These are phyloP conservation scores for Vitis hybrid DNA, from an alignment of 177 flowering plant species.

Conservation along the genomic window DNA sequence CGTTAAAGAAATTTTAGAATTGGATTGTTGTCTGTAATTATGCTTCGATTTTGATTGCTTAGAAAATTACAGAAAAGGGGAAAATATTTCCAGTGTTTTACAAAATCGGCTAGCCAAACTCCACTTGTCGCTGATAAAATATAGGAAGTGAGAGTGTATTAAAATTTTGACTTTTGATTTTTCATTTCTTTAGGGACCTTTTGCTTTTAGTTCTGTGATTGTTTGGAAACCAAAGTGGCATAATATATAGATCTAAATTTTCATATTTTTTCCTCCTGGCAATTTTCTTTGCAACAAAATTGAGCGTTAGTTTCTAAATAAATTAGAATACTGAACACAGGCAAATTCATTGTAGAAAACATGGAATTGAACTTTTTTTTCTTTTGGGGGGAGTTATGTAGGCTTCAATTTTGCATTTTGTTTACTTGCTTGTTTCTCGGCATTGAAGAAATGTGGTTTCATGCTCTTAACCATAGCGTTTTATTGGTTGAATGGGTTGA, in stretches of 20 bases:
- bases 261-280: no score
- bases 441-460: not conserved
- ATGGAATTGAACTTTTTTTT: not conserved
- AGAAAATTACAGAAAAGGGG: no score
- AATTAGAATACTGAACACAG: no score
- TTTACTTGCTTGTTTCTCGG: not conserved
- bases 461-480: not conserved
- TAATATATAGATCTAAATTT: not conserved
- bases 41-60: no score
- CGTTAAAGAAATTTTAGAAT: not conserved
- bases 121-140: not conserved
- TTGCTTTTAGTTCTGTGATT: not conserved
- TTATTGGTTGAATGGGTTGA: not conserved
- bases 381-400: not conserved
- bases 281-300: no score
- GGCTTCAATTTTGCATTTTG: no score
- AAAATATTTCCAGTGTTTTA: no score
- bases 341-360: not conserved
- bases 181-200: no score
- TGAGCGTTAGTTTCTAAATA: no score
- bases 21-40: not conserved
- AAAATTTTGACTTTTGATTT: not conserved
- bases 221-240: not conserved
- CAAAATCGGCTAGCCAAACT: no score
- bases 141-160: not conserved